Evolutionary conservation across 2,329 filamentous ascomycete genomes (phyloP), one percentile per base, ranked within the genome.

Genomic region (Sarocladium kiliense): DNA sequence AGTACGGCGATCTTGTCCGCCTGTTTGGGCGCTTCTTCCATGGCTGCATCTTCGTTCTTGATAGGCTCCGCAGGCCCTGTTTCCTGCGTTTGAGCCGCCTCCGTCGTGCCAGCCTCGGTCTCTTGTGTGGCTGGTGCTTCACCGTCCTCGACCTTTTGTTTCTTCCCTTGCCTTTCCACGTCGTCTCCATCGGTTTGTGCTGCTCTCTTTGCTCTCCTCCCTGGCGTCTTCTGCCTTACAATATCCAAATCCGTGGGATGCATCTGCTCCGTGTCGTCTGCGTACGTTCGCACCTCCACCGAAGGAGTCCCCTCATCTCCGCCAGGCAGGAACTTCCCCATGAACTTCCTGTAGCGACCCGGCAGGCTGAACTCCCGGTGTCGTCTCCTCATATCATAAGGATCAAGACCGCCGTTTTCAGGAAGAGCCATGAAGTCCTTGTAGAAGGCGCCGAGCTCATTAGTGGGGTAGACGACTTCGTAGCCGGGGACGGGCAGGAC

Each of bases 401-500:
- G 93, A 68, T 96, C 85, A 12, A 99, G 77, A 1, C 77, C 74
- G 11, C 93, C 93, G 58, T 94, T 92, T 59, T 83, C 80, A 49
- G 88, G 81, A 53, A 81, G 87, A 30, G 74, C 82, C 95, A 99
- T 99, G 72, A 97, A 95, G 2, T 83, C 79, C 59, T 80, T 80
- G 73, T 97, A 99, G 68, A 87, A 96, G 2, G 83, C 78, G n/a
- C 88, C 90, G 59, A 96, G 84, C 34, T 84, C 83, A 68, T 99
- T 97, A 21, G 77, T 68, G 0, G 94, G 94, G 66, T 97, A 99
- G 34, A 89, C 71, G 37, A 97, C 82, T 63, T 96, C 91, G 73
- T 86, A 97, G 18, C 94, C 94, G 0, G 94, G 94, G n/a, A 88
- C 86, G 2, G 95, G 93, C 2, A 99, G 79, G 12, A 99, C 92